Evolutionary conservation across 495 filamentous ascomycete species (phyloP), one percentile per base, ranked within the genome.

Genomic region (Penicillium soppii): DNA sequence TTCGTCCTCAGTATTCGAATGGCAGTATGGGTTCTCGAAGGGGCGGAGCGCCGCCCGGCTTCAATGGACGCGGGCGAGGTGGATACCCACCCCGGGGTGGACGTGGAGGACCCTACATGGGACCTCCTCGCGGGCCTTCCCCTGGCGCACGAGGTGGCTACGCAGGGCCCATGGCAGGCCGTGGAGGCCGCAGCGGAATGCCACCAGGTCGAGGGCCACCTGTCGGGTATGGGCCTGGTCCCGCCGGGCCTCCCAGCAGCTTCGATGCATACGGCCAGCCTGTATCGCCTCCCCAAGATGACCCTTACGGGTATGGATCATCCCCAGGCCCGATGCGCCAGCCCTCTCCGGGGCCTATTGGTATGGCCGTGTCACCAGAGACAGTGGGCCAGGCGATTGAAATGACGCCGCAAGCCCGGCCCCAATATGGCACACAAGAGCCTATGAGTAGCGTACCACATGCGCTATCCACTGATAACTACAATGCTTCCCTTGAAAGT

Each of bases 331-430:
- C 27, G 25, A 49, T 49, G 47, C 47, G 37, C 36, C 47, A 66
- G 27, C 67, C 64, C 46, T 84, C 85, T 15, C 84, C 85, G 5
- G 84, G 84, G 6, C 86, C 86, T 5, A 71, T 72, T 43, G 71
- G 69, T 23, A 68, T 87, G 56, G 83, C 85, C 7, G 53, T 81
- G 10, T 67, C 69, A 13, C 49, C 63, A 4, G 77, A 83, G 21
- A 62, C 73, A 36, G 63, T 86, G 17, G 87, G 86, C n/a, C 87
- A 90, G 58, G 89, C 89, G 1, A 79, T 91, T 41, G 91, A 92
- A 63, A 92, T 95, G 90, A 85, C 72, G 74, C 88, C 55, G 58
- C 76, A 54, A 43, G 15, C 64, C 17, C 59, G 62, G 35, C 59
- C 70, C 6, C 44, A 47, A 56, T 53, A 74, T 62, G 19, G 71